Percentiles rank a stretch among this genome's conserved stretches.
These are phyloP conservation scores for Dendrocalamus latiflorus DNA, from an alignment of 202 grass and related monocot genomes.

Conservation along the genomic window DNA sequence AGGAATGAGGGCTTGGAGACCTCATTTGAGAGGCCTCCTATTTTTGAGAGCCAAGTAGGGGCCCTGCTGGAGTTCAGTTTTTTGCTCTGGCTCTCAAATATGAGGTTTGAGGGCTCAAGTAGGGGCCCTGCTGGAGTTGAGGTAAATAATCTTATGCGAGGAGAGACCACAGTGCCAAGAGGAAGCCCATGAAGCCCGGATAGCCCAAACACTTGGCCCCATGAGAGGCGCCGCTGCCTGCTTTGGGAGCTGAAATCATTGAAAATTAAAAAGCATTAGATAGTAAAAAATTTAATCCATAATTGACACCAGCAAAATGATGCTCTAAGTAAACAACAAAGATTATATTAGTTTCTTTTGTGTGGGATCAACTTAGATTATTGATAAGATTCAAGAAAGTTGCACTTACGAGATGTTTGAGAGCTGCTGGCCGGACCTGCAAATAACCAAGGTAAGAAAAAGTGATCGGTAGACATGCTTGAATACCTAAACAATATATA, in stretches of 20 bases:
- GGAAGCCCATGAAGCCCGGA: not conserved
- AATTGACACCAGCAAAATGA: not conserved
- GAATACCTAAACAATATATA: not conserved
- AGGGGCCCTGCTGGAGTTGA: too few relatives aligned
- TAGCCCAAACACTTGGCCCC: conserved; percentile 2
- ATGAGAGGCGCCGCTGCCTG: not conserved
- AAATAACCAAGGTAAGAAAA: not conserved
- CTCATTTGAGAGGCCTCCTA: too few relatives aligned
- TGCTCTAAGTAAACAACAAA: not conserved
- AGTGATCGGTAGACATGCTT: not conserved
- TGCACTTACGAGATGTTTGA: not conserved
- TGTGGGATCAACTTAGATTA: not conserved
- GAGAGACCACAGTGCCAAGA: conserved; percentile 12
- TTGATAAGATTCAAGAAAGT: not conserved
- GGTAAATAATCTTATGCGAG: not conserved
- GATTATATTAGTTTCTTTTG: not conserved
- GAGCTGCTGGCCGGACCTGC: not conserved
- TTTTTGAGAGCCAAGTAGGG: too few relatives aligned
- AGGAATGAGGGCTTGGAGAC: too few relatives aligned
- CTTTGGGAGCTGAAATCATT: not conserved
- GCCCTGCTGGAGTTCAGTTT: too few relatives aligned
- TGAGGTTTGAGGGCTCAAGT: too few relatives aligned
- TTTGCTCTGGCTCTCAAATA: too few relatives aligned
- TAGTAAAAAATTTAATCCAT: not conserved
- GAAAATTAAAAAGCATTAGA: not conserved